phyloP scores from a whole-genome alignment of 2,329 filamentous ascomycete genomes.

The Nemania diffusa region DNA sequence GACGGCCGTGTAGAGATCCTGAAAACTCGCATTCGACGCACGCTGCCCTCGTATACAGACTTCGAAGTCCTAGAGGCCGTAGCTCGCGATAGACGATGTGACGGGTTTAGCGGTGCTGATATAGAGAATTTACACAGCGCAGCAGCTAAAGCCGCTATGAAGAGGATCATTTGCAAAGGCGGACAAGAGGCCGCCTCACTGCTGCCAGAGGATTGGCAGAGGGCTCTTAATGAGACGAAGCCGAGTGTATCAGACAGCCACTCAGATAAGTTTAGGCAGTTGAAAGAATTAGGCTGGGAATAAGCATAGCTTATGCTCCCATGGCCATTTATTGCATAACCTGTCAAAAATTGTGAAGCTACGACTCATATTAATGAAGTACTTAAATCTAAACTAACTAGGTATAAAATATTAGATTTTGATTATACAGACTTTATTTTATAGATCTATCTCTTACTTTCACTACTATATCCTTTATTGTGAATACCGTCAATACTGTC shows the following conservation, averaged over 20 bases:
- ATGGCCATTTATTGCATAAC: not conserved
- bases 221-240: slow-evolving; percentile 59
- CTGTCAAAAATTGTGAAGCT: not conserved
- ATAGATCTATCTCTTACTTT: no score
- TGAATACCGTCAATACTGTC: no score
- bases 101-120: slow-evolving; percentile 79
- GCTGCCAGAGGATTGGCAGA: slow-evolving; percentile 61
- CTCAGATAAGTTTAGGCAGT: slow-evolving; percentile 55
- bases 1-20: slow-evolving; percentile 88
- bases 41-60: slow-evolving; percentile 43
- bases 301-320: slow-evolving; percentile 1
- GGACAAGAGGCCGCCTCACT: slow-evolving; percentile 43
- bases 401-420: no score
- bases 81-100: slow-evolving; percentile 74
- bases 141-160: slow-evolving; percentile 46
- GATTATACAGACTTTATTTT: no score
- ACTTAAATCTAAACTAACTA: not conserved
- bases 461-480: no score
- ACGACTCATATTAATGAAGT: not conserved
- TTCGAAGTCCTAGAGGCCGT: slow-evolving; percentile 58
- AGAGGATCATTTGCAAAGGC: slow-evolving; percentile 35
- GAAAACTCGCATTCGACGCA: slow-evolving; percentile 63
- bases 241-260: slow-evolving; percentile 60
- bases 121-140: slow-evolving; percentile 62
- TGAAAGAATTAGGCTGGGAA: slow-evolving; percentile 50